Conservation (phyloP, 257 asterid species). For the Nicotiana obtusifolia region DNA sequence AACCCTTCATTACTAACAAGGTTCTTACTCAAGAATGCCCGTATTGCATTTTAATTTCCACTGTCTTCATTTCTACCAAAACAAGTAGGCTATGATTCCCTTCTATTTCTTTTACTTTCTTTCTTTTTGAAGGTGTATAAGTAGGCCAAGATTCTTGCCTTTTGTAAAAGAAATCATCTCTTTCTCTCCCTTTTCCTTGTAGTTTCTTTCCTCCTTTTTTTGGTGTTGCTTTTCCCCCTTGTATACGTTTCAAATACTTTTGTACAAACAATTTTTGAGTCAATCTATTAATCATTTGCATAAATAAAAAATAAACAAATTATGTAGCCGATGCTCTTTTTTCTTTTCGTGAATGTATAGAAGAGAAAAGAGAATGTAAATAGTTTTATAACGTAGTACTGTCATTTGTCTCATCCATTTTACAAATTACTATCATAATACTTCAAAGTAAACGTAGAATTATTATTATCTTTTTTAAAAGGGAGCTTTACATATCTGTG, state of each 20-base stretch:
- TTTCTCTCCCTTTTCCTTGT: not conserved
- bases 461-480: no score
- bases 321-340: not conserved
- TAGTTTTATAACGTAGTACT: not conserved
- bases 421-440: not conserved
- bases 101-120: not conserved
- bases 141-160: slow-evolving; percentile 5
- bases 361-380: not conserved
- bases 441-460: no score
- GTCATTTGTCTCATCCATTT: not conserved
- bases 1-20: not conserved
- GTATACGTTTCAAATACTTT: not conserved
- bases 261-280: not conserved
- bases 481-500: no score
- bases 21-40: not conserved
- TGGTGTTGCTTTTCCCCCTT: not conserved
- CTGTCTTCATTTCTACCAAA: not conserved
- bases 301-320: not conserved
- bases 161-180: not conserved
- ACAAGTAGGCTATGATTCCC: not conserved
- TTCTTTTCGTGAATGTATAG: not conserved
- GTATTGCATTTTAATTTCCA: not conserved
- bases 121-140: not conserved
- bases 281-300: not conserved
- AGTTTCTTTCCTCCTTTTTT: not conserved